Percentiles rank a stretch among this genome's conserved stretches.
Evolutionary conservation across 257 asterid species (phyloP).

Genomic region (Solanum ossicruentum): DNA sequence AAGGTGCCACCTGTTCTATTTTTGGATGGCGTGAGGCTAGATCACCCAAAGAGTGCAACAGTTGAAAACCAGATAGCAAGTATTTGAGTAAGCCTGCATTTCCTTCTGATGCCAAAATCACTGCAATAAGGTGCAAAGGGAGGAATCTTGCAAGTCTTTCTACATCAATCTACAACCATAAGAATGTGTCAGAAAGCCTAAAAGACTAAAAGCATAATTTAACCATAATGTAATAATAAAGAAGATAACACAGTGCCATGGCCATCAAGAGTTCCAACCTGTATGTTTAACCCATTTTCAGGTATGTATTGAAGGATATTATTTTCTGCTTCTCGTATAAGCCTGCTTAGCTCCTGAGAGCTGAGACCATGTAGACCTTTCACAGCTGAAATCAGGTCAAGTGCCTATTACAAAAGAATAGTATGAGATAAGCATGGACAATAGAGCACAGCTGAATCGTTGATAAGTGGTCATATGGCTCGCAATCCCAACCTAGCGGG

Average conservation of each 20-base stretch:
- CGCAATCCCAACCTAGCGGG: conserved; percentile 1
- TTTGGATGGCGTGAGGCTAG: conserved; percentile 82
- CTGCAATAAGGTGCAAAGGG: conserved; percentile 83
- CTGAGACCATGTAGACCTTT: conserved; percentile 74
- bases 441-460: neutral
- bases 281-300: conserved; percentile 53
- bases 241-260: neutral
- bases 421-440: neutral
- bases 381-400: conserved; percentile 76
- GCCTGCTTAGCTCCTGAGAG: conserved; percentile 68
- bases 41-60: conserved; percentile 80
- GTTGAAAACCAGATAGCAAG: conserved; percentile 79
- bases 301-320: conserved; percentile 37
- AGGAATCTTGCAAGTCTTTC: conserved; percentile 77
- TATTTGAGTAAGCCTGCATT: conserved; percentile 61
- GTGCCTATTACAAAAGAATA: conserved; percentile 32
- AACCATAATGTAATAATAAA: neutral
- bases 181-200: conserved; percentile 1
- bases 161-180: conserved; percentile 58
- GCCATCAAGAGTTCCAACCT: conserved; percentile 31
- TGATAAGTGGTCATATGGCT: neutral
- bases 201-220: neutral
- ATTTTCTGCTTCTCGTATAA: conserved; percentile 69
- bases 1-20: conserved; percentile 56
- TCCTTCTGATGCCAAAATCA: conserved; percentile 64